Base-by-base conservation (phyloP, 768 basidiomycete genomes). In the Hygrocybe punicea region DNA sequence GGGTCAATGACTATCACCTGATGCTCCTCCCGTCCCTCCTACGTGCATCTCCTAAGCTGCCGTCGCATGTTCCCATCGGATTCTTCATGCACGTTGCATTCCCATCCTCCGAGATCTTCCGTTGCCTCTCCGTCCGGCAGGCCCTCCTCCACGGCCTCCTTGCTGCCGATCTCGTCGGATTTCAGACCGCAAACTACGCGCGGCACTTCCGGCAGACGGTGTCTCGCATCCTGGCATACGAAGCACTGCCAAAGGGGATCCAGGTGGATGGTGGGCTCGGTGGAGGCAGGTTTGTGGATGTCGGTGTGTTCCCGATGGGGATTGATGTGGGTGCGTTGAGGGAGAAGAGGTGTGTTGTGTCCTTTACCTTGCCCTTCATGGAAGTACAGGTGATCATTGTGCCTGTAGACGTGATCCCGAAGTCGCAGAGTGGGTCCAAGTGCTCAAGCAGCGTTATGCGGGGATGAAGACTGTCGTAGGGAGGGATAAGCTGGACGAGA, bases 11-110 rank as follows among this genome's bases (percentile, higher is more conserved):
- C 75, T 99, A 98, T 72, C 96, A 99, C 67, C 85, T 98, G 48
- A 88, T 97, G 78, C 86, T 98, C 49, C 83, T 97, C 8, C 96
- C 96, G 1, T 79, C 82, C 42, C 85, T 98, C 73, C 81, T 98
- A 25, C 86, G 95, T 50, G 79, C 84, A 60, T 79, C 73, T 21
- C 77, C 69, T 54, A 79, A 65, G 68, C 92, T 70, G 69, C 85
- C 68, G 3, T 66, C 74, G 1, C 77, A 78, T 17, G 83, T 85
- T 0, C 83, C 85, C 35, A 89, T 93, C 62, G 92, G 89, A 2
- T 97, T 98, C 82, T 98, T 98, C 81, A 83, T 97, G 73, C 96
- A 98, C 68, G 93, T 95, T 55, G 91, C 96, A 2, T 98, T 97
- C 76, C 96, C 95, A 3, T 89, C 86, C 40, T 93, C 91, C 24